Conservation (phyloP, 1,284 basidiomycete species). For the Earliella scabrosa region DNA sequence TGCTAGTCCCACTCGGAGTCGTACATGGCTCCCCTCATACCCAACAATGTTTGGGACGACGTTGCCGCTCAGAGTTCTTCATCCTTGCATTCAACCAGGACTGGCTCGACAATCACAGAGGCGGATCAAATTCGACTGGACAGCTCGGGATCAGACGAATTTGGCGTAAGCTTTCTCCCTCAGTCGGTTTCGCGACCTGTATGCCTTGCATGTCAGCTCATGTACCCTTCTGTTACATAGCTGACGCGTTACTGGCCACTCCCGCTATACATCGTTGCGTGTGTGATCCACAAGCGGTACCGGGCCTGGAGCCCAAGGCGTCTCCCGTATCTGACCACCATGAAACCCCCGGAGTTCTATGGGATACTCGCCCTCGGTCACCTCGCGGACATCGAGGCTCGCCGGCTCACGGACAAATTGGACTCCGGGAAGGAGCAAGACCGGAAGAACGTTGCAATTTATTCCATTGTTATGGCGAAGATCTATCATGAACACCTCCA, state of each 20-base stretch:
- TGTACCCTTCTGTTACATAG: neutral
- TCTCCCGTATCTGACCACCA: neutral
- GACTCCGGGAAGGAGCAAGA: neutral
- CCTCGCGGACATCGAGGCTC: neutral
- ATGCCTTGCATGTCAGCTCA: neutral
- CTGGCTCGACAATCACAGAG: too few relatives aligned
- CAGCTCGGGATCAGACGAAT: neutral
- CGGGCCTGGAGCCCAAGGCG: neutral
- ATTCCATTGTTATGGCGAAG: too few relatives aligned
- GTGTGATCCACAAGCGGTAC: neutral
- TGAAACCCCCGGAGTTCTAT: slow-evolving; percentile 1
- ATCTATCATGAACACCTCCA: too few relatives aligned
- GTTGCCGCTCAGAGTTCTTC: too few relatives aligned
- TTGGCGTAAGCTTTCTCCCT: neutral
- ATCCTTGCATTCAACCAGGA: too few relatives aligned
- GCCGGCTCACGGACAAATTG: neutral
- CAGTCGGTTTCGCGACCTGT: neutral
- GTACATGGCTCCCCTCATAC: too few relatives aligned
- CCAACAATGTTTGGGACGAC: too few relatives aligned
- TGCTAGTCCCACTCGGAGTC: too few relatives aligned
- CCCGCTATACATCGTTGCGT: slow-evolving; percentile 2
- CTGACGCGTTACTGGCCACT: slow-evolving; percentile 2
- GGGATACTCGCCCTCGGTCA: neutral
- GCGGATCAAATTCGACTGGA: neutral
- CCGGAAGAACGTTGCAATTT: neutral